Evolutionary conservation across 1,284 basidiomycete genomes (phyloP), one percentile per base, ranked within the genome.

Genomic region (Sporisorium reilianum): DNA sequence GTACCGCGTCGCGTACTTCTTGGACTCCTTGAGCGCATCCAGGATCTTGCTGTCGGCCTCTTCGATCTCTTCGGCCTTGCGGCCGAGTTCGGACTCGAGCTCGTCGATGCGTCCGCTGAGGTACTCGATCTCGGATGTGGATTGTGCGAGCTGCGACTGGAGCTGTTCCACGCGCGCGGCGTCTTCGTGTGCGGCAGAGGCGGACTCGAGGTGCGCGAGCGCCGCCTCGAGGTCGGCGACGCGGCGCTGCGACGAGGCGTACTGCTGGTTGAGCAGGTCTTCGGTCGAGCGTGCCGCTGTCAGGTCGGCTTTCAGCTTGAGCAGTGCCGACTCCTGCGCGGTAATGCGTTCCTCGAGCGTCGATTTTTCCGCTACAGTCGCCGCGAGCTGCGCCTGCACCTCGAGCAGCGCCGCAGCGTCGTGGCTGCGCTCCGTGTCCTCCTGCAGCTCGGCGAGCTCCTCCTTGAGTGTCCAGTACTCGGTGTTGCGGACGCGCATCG

Each of bases 21-120:
- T 82, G 41, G 67, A 65, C 36, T 82, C 75, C 54, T 80, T 79
- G 34, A 80, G 57, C 16, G 72, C 75, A 3, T 60, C 62, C 2
- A 82, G 55, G 25, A 80, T 77, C 55, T 80, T 78, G n/a, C 52
- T 52, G 42, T 82, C 81, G 2, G 78, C 77, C 14, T 79, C 81
- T 51, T 81, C 80, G 54, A 75, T 69, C 25, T 83, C 81, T 12
- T 70, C 67, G 3, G 80, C 80, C 54, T 80, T 80, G 16, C 64
- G 48, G 11, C 44, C 55, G 9, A 83, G 62, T 38, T 81, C 79
- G 12, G 54, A 30, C 55, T 81, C 81, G 18, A 83, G 57, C 32
- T 80, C 65, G 3, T 23, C 51, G 26, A 80, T 66, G 14, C 74
- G 54, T 8, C 38, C 40, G 12, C 18, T 3, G 8, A 73, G 64